These are phyloP conservation scores for Mallotus nudiflorus DNA, from an alignment of 345 rosid species.

Conservation along the genomic window DNA sequence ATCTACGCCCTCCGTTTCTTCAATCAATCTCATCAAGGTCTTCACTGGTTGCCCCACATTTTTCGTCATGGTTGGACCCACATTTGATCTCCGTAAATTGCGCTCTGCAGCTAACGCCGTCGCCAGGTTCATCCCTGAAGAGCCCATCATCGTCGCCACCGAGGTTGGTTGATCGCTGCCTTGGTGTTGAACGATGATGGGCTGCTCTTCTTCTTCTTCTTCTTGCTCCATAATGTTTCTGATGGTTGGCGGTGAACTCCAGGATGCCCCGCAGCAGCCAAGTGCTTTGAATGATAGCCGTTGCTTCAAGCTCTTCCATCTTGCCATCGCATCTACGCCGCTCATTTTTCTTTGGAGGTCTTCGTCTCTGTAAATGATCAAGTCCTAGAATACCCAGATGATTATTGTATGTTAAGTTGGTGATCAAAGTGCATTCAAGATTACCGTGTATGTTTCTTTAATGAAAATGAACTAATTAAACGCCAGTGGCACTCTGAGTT, in stretches of 20 bases:
- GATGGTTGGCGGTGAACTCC: conserved; percentile 40
- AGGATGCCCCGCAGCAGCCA: conserved; percentile 59
- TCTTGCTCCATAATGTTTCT: conserved; percentile 27
- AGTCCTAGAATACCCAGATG: too few species aligned
- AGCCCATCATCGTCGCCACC: neutral
- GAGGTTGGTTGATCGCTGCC: neutral
- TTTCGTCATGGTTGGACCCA: conserved; percentile 21
- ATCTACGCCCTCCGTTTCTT: conserved; percentile 70
- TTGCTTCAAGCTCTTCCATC: conserved; percentile 65
- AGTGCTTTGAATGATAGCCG: conserved; percentile 63
- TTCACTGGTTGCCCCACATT: conserved; percentile 27
- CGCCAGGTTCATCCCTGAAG: conserved; percentile 63
- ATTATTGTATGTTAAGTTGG: too few species aligned
- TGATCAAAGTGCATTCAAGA: too few species aligned
- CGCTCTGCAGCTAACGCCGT: conserved; percentile 87
- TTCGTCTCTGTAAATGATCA: too few species aligned
- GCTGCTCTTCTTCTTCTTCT: conserved; percentile 19
- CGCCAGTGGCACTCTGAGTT: too few species aligned
- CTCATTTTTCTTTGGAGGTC: conserved; percentile 23
- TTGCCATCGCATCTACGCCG: conserved; percentile 38
- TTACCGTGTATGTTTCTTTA: too few species aligned
- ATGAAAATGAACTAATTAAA: too few species aligned
- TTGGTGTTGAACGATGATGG: conserved; percentile 13
- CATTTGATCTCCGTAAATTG: conserved; percentile 32
- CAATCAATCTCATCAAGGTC: conserved; percentile 75